Percentiles rank a stretch among this genome's conserved stretches.
Evolutionary conservation across 208 protist genomes (phyloP).

Genomic region (Trypanosoma platydactyli): DNA sequence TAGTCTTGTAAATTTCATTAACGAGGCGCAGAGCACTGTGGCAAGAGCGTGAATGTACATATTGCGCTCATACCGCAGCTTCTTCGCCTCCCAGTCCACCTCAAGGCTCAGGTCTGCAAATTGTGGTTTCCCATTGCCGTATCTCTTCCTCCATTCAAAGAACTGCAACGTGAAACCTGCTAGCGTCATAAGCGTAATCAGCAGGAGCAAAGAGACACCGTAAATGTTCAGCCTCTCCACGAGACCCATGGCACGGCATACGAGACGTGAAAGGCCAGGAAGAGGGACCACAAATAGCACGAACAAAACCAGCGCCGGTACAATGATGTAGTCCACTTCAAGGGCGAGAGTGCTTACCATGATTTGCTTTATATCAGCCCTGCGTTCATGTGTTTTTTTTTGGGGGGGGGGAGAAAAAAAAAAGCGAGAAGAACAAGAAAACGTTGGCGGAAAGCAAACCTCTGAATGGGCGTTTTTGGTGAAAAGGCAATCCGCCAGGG

Average conservation of each 20-base stretch:
- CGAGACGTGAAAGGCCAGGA: conserved; percentile 27
- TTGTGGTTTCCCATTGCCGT: conserved; percentile 29
- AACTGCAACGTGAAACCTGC: conserved; percentile 46
- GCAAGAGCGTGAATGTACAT: conserved; percentile 70
- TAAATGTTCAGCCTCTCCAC: conserved; percentile 42
- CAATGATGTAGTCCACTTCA: conserved; percentile 57
- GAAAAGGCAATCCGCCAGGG: no score
- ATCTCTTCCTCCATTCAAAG: conserved; percentile 51
- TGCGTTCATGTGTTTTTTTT: conserved; percentile 23
- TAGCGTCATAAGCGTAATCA: conserved; percentile 38
- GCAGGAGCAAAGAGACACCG: conserved; percentile 42
- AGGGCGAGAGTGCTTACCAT: conserved; percentile 45
- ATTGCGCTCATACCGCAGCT: conserved; percentile 58
- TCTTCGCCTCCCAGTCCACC: conserved; percentile 64
- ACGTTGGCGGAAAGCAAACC: no score
- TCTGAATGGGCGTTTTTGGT: no score
- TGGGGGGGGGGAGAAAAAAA: conserved; percentile 15
- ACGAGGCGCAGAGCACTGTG: conserved; percentile 46
- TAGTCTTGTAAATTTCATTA: conserved; percentile 46
- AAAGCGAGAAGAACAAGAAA: conserved; percentile 2
- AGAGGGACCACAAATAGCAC: conserved; percentile 51
- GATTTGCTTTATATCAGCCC: neutral
- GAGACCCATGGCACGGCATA: conserved; percentile 32
- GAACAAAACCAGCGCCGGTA: conserved; percentile 45
- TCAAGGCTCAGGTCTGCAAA: conserved; percentile 59